Evolutionary conservation across 768 basidiomycete species (phyloP).

Genomic region (Xerocomellus dryophilus): DNA sequence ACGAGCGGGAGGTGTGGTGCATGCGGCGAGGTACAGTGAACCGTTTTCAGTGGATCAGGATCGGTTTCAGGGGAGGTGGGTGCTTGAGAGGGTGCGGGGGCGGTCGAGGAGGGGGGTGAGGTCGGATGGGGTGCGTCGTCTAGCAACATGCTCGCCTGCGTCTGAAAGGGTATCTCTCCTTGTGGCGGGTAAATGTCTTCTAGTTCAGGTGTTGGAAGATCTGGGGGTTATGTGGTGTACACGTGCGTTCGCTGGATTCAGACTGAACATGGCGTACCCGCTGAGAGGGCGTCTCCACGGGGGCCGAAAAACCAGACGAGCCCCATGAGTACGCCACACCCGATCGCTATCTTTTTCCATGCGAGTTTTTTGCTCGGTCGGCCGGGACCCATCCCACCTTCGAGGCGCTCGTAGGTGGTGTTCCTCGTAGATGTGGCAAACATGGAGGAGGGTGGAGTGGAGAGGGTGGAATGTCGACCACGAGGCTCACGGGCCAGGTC

Average conservation of each 20-base stretch:
- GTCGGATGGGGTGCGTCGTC: not conserved
- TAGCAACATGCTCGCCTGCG: not conserved
- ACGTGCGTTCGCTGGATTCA: not conserved
- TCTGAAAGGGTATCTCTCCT: constrained; percentile 13
- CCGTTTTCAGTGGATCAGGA: constrained; percentile 68
- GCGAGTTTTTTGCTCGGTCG: constrained; percentile 35
- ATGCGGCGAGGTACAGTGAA: constrained; percentile 63
- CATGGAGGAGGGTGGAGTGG: constrained; percentile 17
- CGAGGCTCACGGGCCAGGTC: constrained; percentile 26
- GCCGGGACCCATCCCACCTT: constrained; percentile 56
- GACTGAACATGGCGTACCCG: constrained; percentile 15
- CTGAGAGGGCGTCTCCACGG: constrained; percentile 15
- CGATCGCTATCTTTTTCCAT: constrained; percentile 71
- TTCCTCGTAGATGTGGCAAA: constrained; percentile 35
- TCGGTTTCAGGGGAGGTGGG: constrained; percentile 70
- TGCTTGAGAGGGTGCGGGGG: not conserved
- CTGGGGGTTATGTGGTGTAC: constrained; percentile 1
- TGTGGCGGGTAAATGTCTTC: constrained; percentile 25
- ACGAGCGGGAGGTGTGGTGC: constrained; percentile 54
- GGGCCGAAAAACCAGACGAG: constrained; percentile 71
- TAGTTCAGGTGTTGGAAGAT: constrained; percentile 14
- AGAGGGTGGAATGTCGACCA: constrained; percentile 13
- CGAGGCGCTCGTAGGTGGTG: constrained; percentile 57
- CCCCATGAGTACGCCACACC: constrained; percentile 51
- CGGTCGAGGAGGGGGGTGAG: constrained; percentile 1